phyloP scores from a whole-genome alignment of 2,329 filamentous ascomycete species.

The Pestalotiopsis sp. region DNA sequence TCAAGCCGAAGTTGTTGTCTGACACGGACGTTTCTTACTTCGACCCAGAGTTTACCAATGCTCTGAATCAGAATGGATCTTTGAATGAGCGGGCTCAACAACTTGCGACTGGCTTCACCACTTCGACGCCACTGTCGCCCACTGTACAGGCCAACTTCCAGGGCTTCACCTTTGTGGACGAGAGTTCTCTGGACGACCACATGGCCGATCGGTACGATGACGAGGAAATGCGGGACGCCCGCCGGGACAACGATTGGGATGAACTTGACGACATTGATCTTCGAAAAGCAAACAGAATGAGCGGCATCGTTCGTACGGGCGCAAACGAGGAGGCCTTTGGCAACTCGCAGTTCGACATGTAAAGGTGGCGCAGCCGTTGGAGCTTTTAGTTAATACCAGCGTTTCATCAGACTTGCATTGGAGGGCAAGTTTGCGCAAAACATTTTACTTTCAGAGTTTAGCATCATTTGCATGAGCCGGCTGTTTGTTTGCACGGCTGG shows the following conservation, averaged over 20 bases:
- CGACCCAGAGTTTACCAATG: slow-evolving; percentile 97
- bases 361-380: slow-evolving; percentile 28
- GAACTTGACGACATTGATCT: slow-evolving; percentile 57
- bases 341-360: slow-evolving; percentile 66
- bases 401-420: neutral
- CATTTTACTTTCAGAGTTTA: slow-evolving; percentile 3
- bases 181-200: slow-evolving; percentile 89
- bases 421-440: slow-evolving; percentile 7
- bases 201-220: slow-evolving; percentile 59
- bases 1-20: slow-evolving; percentile 96
- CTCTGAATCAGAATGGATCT: slow-evolving; percentile 81
- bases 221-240: slow-evolving; percentile 63
- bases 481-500: slow-evolving; percentile 31
- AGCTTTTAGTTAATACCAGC: neutral
- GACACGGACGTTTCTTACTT: slow-evolving; percentile 98
- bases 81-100: slow-evolving; percentile 90
- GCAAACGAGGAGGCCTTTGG: slow-evolving; percentile 62
- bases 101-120: slow-evolving; percentile 80
- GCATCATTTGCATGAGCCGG: slow-evolving; percentile 34
- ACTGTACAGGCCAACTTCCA: slow-evolving; percentile 98
- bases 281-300: slow-evolving; percentile 61
- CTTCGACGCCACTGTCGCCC: slow-evolving; percentile 89
- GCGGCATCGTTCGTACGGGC: slow-evolving; percentile 60
- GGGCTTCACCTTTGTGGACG: slow-evolving; percentile 98
- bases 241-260: slow-evolving; percentile 58